phyloP scores from a whole-genome alignment of 768 basidiomycete species.

The Boletellus sp. region DNA sequence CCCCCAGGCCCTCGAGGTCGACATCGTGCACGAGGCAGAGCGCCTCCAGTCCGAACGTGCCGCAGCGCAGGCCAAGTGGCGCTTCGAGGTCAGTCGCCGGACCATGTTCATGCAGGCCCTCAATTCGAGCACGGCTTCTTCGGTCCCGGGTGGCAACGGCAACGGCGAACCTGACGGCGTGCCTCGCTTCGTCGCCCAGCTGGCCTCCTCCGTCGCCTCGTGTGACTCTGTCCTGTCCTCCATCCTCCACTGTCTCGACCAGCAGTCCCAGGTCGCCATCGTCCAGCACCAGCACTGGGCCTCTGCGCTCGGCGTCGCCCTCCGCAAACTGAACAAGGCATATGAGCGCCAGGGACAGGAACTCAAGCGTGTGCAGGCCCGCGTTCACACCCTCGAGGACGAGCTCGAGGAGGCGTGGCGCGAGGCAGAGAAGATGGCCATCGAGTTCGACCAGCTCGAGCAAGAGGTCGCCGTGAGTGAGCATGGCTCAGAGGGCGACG shows the following conservation, averaged over 20 bases:
- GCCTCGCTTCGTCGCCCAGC: conserved; percentile 48
- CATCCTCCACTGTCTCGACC: conserved; percentile 57
- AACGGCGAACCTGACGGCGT: conserved; percentile 36
- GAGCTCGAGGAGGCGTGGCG: conserved; percentile 81
- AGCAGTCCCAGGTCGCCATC: conserved; percentile 57
- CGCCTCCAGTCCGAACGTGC: conserved; percentile 51
- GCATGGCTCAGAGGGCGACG: conserved; percentile 16
- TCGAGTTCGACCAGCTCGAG: conserved; percentile 66
- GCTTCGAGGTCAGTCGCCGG: conserved; percentile 61
- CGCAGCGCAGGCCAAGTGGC: conserved; percentile 60
- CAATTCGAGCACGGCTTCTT: conserved; percentile 44
- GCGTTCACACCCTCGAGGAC: conserved; percentile 55
- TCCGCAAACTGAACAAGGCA: conserved; percentile 76
- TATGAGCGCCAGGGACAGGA: conserved; percentile 65
- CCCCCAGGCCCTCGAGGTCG: conserved; percentile 54
- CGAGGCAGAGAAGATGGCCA: conserved; percentile 68
- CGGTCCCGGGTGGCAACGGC: too few species aligned
- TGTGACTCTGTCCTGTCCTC: conserved; percentile 58
- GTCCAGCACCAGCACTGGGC: conserved; percentile 66
- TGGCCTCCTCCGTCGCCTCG: conserved; percentile 54
- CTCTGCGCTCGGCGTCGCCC: conserved; percentile 72
- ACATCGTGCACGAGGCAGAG: conserved; percentile 55
- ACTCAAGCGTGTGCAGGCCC: conserved; percentile 43
- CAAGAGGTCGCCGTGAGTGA: conserved; percentile 10
- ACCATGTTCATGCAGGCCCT: conserved; percentile 72